Conservation (phyloP, 164 flowering plant species). For the Pachysandra terminalis region DNA sequence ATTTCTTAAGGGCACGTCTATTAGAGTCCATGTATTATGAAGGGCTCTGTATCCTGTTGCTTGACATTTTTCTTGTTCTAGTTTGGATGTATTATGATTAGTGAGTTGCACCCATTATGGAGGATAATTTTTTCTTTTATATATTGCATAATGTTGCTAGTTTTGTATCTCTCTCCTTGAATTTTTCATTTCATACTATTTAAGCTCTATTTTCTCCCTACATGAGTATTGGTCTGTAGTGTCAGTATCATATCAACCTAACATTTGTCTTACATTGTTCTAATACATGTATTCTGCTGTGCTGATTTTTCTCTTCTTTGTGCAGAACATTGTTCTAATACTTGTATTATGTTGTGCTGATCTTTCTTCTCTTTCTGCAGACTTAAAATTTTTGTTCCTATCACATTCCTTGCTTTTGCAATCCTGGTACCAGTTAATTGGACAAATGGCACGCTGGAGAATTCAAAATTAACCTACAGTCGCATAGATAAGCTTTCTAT, state of each 20-base stretch:
- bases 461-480: slow-evolving; percentile 37
- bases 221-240: not conserved
- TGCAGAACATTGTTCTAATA: slow-evolving; percentile 31
- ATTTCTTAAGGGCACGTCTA: not conserved
- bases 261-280: not conserved
- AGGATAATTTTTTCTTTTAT: not conserved
- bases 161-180: not conserved
- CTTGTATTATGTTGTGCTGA: not conserved
- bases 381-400: slow-evolving; percentile 78
- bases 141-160: not conserved
- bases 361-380: slow-evolving; percentile 32
- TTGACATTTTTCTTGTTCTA: too few relatives aligned
- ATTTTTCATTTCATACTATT: not conserved
- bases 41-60: not conserved
- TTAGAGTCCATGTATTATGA: not conserved
- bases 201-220: not conserved
- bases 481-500: slow-evolving; percentile 73
- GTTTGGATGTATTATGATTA: not conserved
- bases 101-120: not conserved
- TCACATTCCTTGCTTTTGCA: slow-evolving; percentile 55
- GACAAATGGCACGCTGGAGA: slow-evolving; percentile 52
- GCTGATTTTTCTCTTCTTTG: not conserved
- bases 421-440: slow-evolving; percentile 77
- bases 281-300: not conserved
- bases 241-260: not conserved